A percentile compares a stretch with the other conserved stretches of the same genome.
phyloP scores from a whole-genome alignment of 1,139 yeast species.

The Yamadazyma membranifaciens region DNA sequence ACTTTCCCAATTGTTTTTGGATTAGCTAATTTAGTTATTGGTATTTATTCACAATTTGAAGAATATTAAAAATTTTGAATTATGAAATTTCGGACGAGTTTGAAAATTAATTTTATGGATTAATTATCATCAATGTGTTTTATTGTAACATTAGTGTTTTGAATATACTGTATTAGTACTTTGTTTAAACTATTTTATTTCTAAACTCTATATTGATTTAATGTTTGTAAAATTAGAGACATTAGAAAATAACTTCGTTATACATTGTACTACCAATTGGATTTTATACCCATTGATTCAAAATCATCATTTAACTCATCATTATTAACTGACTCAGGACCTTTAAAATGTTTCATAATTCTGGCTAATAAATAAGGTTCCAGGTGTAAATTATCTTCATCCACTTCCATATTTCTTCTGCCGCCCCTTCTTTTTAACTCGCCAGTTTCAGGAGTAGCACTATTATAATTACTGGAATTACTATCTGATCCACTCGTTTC shows the following conservation, averaged over 20 bases:
- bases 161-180: conserved; percentile 7
- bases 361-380: conserved; percentile 43
- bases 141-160: conserved; percentile 18
- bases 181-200: too few relatives aligned
- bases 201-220: neutral
- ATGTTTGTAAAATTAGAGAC: conserved; percentile 2
- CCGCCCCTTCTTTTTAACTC: conserved; percentile 22
- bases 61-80: conserved; percentile 24
- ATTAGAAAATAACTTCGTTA: conserved; percentile 1
- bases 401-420: conserved; percentile 17
- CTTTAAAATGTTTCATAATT: conserved; percentile 45
- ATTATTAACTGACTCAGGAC: conserved; percentile 36
- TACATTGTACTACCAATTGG: conserved; percentile 32
- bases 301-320: conserved; percentile 39
- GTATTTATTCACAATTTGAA: conserved; percentile 52
- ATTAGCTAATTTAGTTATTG: conserved; percentile 46
- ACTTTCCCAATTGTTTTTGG: conserved; percentile 49
- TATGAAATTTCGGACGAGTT: neutral
- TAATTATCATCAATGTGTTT: conserved; percentile 8
- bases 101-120: neutral
- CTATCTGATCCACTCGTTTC: conserved; percentile 48
- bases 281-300: conserved; percentile 34
- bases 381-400: conserved; percentile 26
- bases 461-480: conserved; percentile 20
- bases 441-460: neutral